Evolutionary conservation across 2,329 filamentous ascomycete genomes (phyloP), one percentile per base, ranked within the genome.

Genomic region (Monosporascus sp.): DNA sequence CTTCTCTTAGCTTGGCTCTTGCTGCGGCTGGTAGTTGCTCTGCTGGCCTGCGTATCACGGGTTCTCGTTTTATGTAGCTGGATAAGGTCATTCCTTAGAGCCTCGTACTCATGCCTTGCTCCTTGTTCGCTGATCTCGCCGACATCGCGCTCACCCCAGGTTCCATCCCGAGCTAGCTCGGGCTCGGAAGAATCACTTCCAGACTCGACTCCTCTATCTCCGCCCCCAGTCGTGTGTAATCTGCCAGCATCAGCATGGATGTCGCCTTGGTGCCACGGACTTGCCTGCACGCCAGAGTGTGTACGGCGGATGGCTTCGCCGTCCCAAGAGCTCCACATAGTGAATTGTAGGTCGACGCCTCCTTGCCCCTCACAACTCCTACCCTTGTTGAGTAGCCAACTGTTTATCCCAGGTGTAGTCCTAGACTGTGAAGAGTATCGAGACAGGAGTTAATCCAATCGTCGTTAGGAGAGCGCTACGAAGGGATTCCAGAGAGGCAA

Each of bases 101-200:
- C 64, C 46, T 73, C 68, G 28, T 72, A 65, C 57, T 73, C 65
- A 41, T 70, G 62, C 55, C 65, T 63, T 2, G 71, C 71, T 9
- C 65, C 62, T 9, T 64, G 60, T 51, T 70, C 63, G 17, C 66
- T 64, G 47, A 73, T 59, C 15, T 65, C 68, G 17, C 68, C 67
- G 9, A 65, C 68, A 46, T 68, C 66, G 2, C 66, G 66, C 50
- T 73, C 71, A 7, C 71, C 71, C 71, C 71, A 74, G 15, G 67
- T 69, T 5, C 68, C 68, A 18, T 65, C 61, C 9, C 51, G 48
- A 22, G 48, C 20, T 18, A 49, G 47, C 5, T 60, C 56, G 11
- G 47, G 35, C 17, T 28, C 40, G 40, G 38, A 28, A 9, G 54
- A 49, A 5, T 40, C 40, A 35, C 57, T 58, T 47, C 61, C 56